Conservation (phyloP, 495 filamentous ascomycete species). For the Annulohypoxylon moriforme region DNA sequence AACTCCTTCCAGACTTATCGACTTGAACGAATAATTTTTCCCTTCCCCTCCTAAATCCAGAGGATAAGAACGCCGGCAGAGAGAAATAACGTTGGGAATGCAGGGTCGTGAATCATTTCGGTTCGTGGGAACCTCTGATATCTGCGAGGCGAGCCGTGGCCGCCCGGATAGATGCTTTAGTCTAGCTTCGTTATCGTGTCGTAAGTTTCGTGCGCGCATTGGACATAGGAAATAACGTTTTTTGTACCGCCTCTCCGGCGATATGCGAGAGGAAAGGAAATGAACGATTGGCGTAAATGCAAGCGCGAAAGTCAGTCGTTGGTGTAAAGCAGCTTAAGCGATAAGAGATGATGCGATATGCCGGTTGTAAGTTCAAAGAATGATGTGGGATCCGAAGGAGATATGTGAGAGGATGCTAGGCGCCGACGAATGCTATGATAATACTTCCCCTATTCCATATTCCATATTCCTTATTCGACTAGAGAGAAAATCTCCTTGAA, state of each 20-base stretch:
- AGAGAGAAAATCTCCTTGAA: background rate
- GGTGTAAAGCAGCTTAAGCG: background rate
- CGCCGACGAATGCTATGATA: background rate
- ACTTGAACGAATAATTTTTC: background rate
- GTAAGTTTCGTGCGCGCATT: background rate
- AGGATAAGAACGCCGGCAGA: conserved; percentile 7
- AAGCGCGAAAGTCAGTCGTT: background rate
- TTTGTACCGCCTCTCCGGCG: background rate
- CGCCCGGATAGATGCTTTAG: conserved; percentile 2
- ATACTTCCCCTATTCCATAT: background rate
- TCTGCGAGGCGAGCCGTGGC: background rate
- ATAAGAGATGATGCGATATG: background rate
- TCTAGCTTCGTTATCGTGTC: conserved; percentile 20
- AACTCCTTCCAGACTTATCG: background rate
- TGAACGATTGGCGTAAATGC: no score
- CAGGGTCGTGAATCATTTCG: background rate
- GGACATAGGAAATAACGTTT: background rate
- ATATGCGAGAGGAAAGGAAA: background rate
- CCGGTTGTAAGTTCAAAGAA: background rate
- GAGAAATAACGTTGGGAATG: background rate
- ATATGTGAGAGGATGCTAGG: background rate
- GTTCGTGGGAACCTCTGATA: conserved; percentile 1
- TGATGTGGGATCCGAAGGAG: background rate
- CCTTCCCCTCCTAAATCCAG: background rate
- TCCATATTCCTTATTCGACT: no score